Evolutionary conservation across 345 rosid genomes (phyloP).

Genomic region (Luvunga scandens): DNA sequence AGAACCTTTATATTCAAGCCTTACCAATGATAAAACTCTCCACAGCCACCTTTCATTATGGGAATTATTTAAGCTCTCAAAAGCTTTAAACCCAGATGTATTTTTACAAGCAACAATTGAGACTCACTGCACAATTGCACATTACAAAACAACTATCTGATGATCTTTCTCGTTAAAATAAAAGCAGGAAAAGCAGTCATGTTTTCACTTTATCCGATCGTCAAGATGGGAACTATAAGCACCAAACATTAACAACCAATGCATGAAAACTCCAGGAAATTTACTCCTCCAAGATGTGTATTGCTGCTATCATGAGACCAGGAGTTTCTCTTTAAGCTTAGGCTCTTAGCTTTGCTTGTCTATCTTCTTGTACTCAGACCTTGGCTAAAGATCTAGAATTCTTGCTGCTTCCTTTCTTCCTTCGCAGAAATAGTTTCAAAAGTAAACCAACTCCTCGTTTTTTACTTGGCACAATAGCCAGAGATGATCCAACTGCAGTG

Average conservation of each 20-base stretch:
- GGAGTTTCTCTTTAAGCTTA: neutral
- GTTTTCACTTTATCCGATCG: neutral
- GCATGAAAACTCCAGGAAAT: neutral
- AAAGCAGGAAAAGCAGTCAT: neutral
- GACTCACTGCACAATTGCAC: neutral
- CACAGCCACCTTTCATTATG: neutral
- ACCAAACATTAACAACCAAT: neutral
- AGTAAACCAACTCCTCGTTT: constrained; percentile 62
- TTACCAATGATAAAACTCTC: neutral
- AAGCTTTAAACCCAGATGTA: neutral
- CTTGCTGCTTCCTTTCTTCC: constrained; percentile 58
- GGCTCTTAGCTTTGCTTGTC: neutral
- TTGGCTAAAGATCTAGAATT: constrained; percentile 29
- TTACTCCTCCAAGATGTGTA: neutral
- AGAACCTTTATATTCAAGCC: neutral
- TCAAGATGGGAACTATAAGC: neutral
- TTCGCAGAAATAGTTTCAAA: constrained; percentile 65
- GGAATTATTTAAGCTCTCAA: neutral
- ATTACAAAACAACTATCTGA: neutral
- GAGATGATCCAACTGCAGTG: constrained; percentile 26
- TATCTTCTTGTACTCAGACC: constrained; percentile 15
- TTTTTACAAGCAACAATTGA: neutral
- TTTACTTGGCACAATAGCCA: constrained; percentile 50
- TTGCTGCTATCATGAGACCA: neutral
- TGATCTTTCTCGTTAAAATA: neutral